Conservation (phyloP, 2,329 filamentous ascomycete genomes). For the Laburnicola sp. region DNA sequence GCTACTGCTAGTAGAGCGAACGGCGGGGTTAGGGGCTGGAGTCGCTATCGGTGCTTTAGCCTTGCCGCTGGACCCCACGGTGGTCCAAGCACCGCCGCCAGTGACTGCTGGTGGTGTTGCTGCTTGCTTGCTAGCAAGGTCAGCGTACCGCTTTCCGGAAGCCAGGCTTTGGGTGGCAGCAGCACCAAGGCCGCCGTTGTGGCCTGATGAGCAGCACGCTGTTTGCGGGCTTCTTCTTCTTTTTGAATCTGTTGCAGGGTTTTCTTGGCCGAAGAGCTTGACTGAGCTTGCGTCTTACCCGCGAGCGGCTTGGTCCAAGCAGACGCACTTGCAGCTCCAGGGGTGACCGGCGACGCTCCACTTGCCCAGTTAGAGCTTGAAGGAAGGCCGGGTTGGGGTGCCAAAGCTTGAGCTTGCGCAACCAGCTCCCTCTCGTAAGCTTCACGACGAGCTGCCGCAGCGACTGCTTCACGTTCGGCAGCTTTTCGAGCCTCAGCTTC, state of each 20-base stretch:
- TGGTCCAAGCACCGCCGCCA: constrained; percentile 75
- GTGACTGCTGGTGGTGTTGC: constrained; percentile 50
- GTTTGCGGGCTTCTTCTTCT: constrained; percentile 90
- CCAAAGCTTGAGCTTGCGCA: constrained; percentile 60
- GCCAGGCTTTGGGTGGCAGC: constrained; percentile 49
- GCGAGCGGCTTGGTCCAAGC: constrained; percentile 66
- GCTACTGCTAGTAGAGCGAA: constrained; percentile 53
- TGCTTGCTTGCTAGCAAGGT: constrained; percentile 79
- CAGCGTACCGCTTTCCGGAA: constrained; percentile 85
- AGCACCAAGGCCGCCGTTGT: constrained; percentile 50
- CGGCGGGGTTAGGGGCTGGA: constrained; percentile 52
- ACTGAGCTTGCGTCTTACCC: constrained; percentile 52
- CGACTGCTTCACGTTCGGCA: constrained; percentile 82
- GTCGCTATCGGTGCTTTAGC: constrained; percentile 71
- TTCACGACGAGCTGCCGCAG: constrained; percentile 74
- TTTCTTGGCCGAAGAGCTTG: constrained; percentile 66
- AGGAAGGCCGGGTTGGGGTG: constrained; percentile 76
- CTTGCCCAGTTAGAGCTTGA: constrained; percentile 89
- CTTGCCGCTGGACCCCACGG: constrained; percentile 91
- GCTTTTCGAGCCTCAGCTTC: constrained; percentile 92
- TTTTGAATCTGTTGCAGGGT: constrained; percentile 94
- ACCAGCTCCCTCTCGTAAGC: constrained; percentile 78
- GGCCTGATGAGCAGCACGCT: constrained; percentile 63
- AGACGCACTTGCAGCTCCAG: constrained; percentile 51
- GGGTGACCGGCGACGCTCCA: constrained; percentile 67